Conservation (phyloP, 2,329 filamentous ascomycete species). For the Microascus cirrosus region DNA sequence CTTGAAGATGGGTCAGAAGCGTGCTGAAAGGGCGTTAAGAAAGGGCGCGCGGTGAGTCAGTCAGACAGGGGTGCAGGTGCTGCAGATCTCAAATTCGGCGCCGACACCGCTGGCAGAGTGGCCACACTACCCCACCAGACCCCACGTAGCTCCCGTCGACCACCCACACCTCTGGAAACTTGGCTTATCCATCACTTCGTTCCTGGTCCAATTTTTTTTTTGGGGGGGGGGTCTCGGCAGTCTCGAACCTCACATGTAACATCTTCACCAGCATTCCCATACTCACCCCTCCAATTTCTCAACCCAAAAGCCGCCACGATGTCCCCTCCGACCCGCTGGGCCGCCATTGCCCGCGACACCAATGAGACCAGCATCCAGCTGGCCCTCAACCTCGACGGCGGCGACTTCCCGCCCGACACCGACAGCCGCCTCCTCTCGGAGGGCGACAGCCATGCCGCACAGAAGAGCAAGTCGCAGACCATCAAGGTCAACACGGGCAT, state of each 20-base stretch:
- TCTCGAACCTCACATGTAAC: not conserved
- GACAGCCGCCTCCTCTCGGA: conserved; percentile 40
- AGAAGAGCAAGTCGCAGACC: conserved; percentile 72
- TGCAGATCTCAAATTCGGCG: not conserved
- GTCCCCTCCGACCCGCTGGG: conserved; percentile 43
- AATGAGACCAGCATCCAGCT: conserved; percentile 98
- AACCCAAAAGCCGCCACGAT: not conserved
- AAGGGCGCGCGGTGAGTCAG: not conserved
- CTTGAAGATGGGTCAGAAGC: not conserved
- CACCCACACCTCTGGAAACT: conserved; percentile 3
- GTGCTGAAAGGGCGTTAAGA: not conserved
- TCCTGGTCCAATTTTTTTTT: not conserved
- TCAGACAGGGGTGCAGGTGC: not conserved
- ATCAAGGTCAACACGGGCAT: conserved; percentile 89
- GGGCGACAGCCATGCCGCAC: conserved; percentile 58
- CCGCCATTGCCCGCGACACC: conserved; percentile 75
- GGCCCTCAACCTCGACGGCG: conserved; percentile 87
- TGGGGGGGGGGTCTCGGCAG: not conserved
- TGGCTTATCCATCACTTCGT: not conserved
- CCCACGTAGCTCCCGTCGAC: not conserved
- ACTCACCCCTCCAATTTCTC: not conserved
- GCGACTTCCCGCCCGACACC: conserved; percentile 56
- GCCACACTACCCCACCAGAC: not conserved
- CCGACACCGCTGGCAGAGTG: not conserved
- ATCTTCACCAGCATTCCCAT: not conserved